phyloP scores from a whole-genome alignment of 2,329 filamentous ascomycete species.

The Dendryphion nanum region DNA sequence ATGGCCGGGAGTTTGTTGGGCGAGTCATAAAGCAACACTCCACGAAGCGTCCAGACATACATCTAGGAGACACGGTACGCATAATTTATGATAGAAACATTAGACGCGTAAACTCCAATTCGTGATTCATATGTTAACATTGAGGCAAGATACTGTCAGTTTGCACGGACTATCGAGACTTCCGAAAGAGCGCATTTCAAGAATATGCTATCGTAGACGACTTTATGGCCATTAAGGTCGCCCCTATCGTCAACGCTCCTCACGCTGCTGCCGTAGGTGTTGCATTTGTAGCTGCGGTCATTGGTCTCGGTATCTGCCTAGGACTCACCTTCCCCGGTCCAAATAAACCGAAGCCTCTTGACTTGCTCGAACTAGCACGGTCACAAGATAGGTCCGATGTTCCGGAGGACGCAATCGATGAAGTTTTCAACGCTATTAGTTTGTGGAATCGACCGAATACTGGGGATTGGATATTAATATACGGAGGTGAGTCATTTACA shows the following conservation, averaged over 20 bases:
- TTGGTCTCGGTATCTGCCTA: slow-evolving; percentile 64
- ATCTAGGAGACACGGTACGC: no score
- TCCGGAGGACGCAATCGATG: not conserved
- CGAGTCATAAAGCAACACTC: no score
- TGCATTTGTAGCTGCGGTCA: slow-evolving; percentile 64
- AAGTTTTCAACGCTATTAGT: no score
- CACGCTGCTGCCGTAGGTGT: slow-evolving; percentile 63
- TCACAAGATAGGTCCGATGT: slow-evolving; percentile 1
- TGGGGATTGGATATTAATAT: no score
- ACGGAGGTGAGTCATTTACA: no score
- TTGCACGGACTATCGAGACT: slow-evolving; percentile 65
- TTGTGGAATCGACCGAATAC: no score
- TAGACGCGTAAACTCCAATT: no score
- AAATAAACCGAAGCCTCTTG: slow-evolving; percentile 14
- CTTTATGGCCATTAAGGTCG: slow-evolving; percentile 61
- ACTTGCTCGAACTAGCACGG: not conserved
- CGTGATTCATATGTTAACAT: no score
- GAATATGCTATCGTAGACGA: slow-evolving; percentile 62
- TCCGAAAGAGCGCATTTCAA: slow-evolving; percentile 67
- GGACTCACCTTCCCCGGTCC: slow-evolving; percentile 60
- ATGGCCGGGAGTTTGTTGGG: no score
- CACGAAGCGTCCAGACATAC: no score
- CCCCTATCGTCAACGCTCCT: no score
- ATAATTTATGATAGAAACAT: no score
- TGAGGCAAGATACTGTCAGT: slow-evolving; percentile 2